A percentile compares a stretch with the other conserved stretches of the same genome.
Evolutionary conservation across 2,329 filamentous ascomycete species (phyloP).

Genomic region (Hymenoscyphus fraxineus): DNA sequence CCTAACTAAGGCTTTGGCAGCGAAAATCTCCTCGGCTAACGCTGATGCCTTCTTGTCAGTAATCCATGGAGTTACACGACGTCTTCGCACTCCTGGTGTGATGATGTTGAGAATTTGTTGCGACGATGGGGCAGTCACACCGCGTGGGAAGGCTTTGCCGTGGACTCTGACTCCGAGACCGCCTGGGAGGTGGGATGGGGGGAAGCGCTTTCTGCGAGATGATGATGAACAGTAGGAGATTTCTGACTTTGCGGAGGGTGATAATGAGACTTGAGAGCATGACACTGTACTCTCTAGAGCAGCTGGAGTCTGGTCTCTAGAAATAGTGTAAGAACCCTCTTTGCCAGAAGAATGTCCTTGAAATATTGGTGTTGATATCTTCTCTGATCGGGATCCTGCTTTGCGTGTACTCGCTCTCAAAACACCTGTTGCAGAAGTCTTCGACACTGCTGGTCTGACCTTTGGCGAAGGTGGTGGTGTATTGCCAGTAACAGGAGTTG

Average conservation of each 20-base stretch:
- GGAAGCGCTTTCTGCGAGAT: neutral
- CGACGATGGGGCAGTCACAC: neutral
- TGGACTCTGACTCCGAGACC: neutral
- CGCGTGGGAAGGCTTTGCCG: neutral
- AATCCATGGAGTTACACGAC: neutral
- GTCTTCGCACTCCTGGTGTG: neutral
- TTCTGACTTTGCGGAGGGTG: neutral
- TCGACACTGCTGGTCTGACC: neutral
- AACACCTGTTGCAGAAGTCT: neutral
- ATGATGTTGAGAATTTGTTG: neutral
- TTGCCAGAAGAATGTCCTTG: neutral
- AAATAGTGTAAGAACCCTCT: neutral
- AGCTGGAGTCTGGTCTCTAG: neutral
- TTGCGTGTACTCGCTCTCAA: neutral
- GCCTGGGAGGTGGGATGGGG: neutral
- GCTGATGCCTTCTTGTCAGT: neutral
- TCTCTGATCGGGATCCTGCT: neutral
- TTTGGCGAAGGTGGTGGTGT: neutral
- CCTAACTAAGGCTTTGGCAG: neutral
- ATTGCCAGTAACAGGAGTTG: neutral
- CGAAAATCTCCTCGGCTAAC: neutral
- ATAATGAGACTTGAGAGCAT: neutral
- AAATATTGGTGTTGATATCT: neutral
- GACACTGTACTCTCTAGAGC: neutral
- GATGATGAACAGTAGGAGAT: neutral